A percentile compares a stretch with the other conserved stretches of the same genome.
phyloP scores from a whole-genome alignment of 495 filamentous ascomycete genomes.

The Penicillium egyptiacum region DNA sequence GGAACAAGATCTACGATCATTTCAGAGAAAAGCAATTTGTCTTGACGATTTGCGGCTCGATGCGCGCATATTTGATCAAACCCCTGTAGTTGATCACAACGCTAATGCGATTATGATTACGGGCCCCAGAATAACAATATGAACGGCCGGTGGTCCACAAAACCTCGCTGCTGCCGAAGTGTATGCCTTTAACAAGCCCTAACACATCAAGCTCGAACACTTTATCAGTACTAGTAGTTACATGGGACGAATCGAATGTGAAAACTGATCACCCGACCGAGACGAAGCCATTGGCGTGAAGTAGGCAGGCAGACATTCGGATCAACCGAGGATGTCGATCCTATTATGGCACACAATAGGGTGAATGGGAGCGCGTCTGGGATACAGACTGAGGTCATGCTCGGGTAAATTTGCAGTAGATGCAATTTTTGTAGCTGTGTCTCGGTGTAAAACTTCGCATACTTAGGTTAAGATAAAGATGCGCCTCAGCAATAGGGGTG shows the following conservation, averaged over 20 bases:
- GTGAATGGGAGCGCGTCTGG: conserved; percentile 17
- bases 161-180: conserved; percentile 15
- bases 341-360: conserved; percentile 23
- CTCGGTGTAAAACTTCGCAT: neutral
- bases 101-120: neutral
- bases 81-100: neutral
- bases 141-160: conserved; percentile 11
- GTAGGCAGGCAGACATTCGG: conserved; percentile 32
- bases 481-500: conserved; percentile 18
- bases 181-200: conserved; percentile 17
- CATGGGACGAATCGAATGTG: conserved; percentile 29
- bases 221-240: conserved; percentile 10
- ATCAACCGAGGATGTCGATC: conserved; percentile 31
- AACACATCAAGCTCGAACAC: conserved; percentile 15
- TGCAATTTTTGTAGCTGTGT: neutral
- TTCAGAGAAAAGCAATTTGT: neutral
- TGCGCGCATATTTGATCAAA: neutral
- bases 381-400: conserved; percentile 18
- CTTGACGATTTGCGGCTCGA: neutral
- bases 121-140: conserved; percentile 22
- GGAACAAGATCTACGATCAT: neutral
- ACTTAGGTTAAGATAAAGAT: neutral
- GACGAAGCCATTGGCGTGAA: conserved; percentile 12
- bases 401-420: conserved; percentile 8
- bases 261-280: conserved; percentile 27